Conservation (phyloP, 306 rosid genomes). For the Psophocarpus tetragonolobus region DNA sequence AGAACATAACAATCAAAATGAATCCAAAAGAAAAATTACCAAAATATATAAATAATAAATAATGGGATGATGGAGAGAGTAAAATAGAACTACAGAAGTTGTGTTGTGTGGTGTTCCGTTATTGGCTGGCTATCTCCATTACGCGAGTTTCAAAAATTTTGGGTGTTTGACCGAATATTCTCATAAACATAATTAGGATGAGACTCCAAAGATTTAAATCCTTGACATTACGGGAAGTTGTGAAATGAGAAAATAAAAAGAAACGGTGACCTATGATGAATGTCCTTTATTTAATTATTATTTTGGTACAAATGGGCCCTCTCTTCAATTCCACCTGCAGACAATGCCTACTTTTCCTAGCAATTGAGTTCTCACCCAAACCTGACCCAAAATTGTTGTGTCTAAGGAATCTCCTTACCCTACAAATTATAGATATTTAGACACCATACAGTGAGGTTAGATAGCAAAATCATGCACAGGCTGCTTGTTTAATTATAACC, state of each 20-base stretch:
- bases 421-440: constrained; percentile 8
- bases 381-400: constrained; percentile 1
- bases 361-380: constrained; percentile 30
- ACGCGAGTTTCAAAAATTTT: background rate
- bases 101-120: background rate
- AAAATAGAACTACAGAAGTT: background rate
- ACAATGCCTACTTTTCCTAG: background rate
- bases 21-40: background rate
- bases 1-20: background rate
- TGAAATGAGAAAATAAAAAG: background rate
- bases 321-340: constrained; percentile 19
- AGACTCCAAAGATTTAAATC: background rate
- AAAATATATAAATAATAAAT: background rate
- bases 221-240: background rate
- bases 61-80: background rate
- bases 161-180: background rate
- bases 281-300: background rate
- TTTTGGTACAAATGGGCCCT: background rate
- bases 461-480: background rate
- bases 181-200: background rate
- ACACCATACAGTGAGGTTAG: background rate
- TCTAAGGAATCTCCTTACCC: constrained; percentile 22
- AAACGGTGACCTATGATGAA: constrained; percentile 3
- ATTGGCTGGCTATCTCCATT: background rate
- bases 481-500: background rate